Evolutionary conservation across 306 rosid genomes (phyloP), one percentile per base, ranked within the genome.

Genomic region (Abrus pulchellus): DNA sequence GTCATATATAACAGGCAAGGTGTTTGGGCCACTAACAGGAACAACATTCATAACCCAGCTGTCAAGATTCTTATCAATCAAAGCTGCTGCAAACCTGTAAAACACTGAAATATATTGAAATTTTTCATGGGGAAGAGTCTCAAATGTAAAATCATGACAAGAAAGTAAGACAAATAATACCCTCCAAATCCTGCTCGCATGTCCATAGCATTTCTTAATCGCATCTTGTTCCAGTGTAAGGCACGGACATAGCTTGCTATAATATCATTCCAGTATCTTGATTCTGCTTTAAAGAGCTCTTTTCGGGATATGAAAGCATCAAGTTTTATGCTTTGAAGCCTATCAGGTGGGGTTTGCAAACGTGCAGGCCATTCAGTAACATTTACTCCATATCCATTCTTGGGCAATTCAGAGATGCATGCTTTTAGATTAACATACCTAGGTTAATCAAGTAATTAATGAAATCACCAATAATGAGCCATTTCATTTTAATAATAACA

Each of bases 101-200:
- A 87, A 73, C 66, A 77, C 28, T 0, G 76, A 78, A 55, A 85
- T 61, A 76, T 41, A 60, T 75, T 36, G 75, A 83, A 72, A 9
- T 70, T 79, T 74, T 36, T 20, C 36, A 68, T 49, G 41, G 50
- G 52, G 63, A 80, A 66, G 78, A 78, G 30, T 62, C 80, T 55
- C 30, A 45, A 14, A 45, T 36, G 55, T 63, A n/a, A 50, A 66
- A 14, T 69, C 28, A 80, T 13, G 60, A 52, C 45, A 68, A 55
- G 45, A 56, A 68, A 43, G 20, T 34, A 67, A 49, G 61, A 64
- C 53, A 62, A 62, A 67, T 74, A 60, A 30, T 91, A 93, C 99
- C 99, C 99, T 90, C 99, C 99, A 89, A 92, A 95, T 75, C 98
- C 96, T 59, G 98, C 99, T 91, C 87, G 89, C 99, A 95, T 95